Base-by-base conservation (phyloP, 2,329 filamentous ascomycete species). In the Microsporum audouinii region DNA sequence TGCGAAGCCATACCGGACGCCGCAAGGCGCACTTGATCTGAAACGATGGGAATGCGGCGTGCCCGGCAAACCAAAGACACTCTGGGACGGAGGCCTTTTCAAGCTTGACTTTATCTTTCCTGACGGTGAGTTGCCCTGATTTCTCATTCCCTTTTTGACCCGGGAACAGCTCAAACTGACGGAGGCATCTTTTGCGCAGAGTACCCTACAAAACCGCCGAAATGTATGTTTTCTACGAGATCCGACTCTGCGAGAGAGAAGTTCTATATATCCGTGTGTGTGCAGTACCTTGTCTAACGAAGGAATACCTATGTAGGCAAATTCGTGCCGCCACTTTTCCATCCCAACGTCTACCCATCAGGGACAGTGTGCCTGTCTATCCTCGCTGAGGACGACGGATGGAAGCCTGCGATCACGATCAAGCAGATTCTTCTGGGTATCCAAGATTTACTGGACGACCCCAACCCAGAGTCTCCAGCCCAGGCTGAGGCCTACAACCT, bases 381-480 rank as follows among this genome's bases (percentile, higher is more conserved):
- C 67, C 78, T 99, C 66, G 99, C 97, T 77, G 95, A 99, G 74
- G 94, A 99, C 69, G 94, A 99, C 73, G 91, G 89, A 5, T 99
- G 95, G 94, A 95, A 95, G 75, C 95, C 94, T 0, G 92, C 94
- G 5, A 99, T 99, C 70, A 99, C 94, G 0, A 90, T 99, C 73
- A 97, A 96, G 77, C 91, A 97, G 76, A 97, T 99, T 65, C 83
- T 97, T 4, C 82, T 97, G 0, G 94, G 94, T 57, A 95, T 99
- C 62, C 94, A 99, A 75, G 92, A 95, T 69, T 83, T 99, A 1
- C 85, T 99, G 45, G 88, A 99, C 73, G 92, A 96, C 69, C 94
- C 95, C 14, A 99, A 99, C 72, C 94, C 92, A 2, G 94, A 99
- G 58, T 96, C 91, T 1, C 94, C 94, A 0, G 94, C 94, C 0